Base-by-base conservation (phyloP, 2,329 filamentous ascomycete species). In the Basipetospora chlamydospora region DNA sequence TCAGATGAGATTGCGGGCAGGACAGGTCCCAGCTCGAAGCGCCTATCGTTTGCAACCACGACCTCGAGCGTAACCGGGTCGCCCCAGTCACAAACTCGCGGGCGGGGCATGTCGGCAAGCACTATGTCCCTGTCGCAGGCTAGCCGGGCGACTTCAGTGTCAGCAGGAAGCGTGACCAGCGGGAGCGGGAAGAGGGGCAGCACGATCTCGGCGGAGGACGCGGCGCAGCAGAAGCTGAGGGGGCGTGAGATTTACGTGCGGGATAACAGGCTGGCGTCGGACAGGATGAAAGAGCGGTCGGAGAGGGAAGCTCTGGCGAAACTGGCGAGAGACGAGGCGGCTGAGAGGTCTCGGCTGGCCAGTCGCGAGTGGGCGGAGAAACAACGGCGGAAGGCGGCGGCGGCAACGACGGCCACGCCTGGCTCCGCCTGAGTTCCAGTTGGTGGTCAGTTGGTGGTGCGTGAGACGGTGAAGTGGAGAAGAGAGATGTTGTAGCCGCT, bases 361-460 rank as follows among this genome's bases (percentile, higher is more conserved):
- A 71, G 71, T 44, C 64, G 72, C 23, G 68, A 75, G 45, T 77
- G 73, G 72, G 72, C 72, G 9, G 70, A 75, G 49, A 73, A 66
- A 53, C 67, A 70, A 48, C 59, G 60, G 26, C 57, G 51, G 13
- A 66, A 61, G 47, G 55, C 56, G 38, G 33, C 43, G 28, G 45
- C 47, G 18, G 30, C 25, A 5, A n/a, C 23, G 12, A 13, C 18
- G n/a, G 5, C 28, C 17, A 12, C 35, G 9, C 16, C n/a, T n/a
- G n/a, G n/a, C n/a, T n/a, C n/a, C n/a, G n/a, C n/a, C n/a, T n/a
- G n/a, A n/a, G n/a, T n/a, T n/a, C n/a, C n/a, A n/a, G n/a, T n/a
- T n/a, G n/a, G n/a, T n/a, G n/a, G n/a, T n/a, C n/a, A n/a, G n/a
- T n/a, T n/a, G n/a, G n/a, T n/a, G n/a, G n/a, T n/a, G n/a, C n/a